phyloP scores from a whole-genome alignment of 768 basidiomycete genomes.

The Dendrothele bispora region DNA sequence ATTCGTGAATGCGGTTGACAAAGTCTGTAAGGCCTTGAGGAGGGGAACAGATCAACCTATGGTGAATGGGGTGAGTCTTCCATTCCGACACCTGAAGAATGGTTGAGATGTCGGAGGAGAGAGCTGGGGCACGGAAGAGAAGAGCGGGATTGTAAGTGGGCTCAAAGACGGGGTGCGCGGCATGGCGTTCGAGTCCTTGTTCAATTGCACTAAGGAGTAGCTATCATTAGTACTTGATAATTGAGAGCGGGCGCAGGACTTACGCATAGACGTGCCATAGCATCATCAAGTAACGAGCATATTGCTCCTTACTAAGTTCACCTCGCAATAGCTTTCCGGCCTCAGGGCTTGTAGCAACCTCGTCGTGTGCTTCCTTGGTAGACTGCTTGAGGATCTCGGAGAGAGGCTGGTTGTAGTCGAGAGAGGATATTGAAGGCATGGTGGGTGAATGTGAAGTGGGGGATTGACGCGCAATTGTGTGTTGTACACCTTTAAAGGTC shows the following conservation, averaged over 20 bases:
- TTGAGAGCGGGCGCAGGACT: conserved; percentile 22
- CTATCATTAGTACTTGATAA: neutral
- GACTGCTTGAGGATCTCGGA: conserved; percentile 47
- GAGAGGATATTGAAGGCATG: conserved; percentile 26
- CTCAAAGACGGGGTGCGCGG: conserved; percentile 59
- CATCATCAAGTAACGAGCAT: conserved; percentile 70
- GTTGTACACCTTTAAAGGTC: too few species aligned
- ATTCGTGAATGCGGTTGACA: conserved; percentile 48
- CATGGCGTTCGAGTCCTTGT: conserved; percentile 55
- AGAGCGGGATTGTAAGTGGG: conserved; percentile 72
- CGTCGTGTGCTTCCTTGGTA: conserved; percentile 54
- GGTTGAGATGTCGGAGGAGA: conserved; percentile 68
- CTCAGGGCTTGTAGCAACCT: conserved; percentile 55
- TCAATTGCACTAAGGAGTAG: conserved; percentile 45
- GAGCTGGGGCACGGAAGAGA: conserved; percentile 56
- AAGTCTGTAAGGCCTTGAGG: conserved; percentile 55
- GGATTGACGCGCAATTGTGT: too few species aligned
- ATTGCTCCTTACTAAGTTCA: conserved; percentile 60
- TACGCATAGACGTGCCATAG: conserved; percentile 81
- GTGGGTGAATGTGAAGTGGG: conserved; percentile 17
- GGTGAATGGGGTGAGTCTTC: conserved; percentile 56
- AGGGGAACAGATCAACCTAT: conserved; percentile 39
- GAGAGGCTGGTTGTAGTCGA: conserved; percentile 43
- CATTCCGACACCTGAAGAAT: conserved; percentile 58
- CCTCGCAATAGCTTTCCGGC: conserved; percentile 60